phyloP scores from a whole-genome alignment of 805 yeast genomes.

The Candida lessepsii region DNA sequence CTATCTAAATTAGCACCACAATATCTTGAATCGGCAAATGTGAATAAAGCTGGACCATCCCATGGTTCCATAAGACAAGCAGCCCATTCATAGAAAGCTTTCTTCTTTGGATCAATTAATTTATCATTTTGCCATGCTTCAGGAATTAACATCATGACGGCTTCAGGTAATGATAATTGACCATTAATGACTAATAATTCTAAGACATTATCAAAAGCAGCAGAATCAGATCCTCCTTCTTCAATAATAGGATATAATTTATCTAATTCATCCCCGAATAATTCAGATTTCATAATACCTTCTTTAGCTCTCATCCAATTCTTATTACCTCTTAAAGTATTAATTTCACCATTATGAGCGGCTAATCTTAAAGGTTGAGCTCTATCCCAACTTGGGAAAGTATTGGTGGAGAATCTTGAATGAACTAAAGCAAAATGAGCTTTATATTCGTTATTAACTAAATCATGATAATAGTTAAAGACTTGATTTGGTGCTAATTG shows the following conservation, averaged over 20 bases:
- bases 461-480: conserved; percentile 89
- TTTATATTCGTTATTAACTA: conserved; percentile 86
- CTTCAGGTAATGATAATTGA: conserved; percentile 89
- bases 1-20: conserved; percentile 98
- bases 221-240: conserved; percentile 98
- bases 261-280: conserved; percentile 90
- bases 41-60: conserved; percentile 98
- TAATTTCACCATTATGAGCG: conserved; percentile 98
- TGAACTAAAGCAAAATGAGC: conserved; percentile 96
- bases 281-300: conserved; percentile 86
- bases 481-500: conserved; percentile 97
- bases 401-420: conserved; percentile 95
- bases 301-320: conserved; percentile 99
- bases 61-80: conserved; percentile 99
- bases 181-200: conserved; percentile 92
- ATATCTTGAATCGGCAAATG: conserved; percentile 95
- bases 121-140: conserved; percentile 96
- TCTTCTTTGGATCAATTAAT: conserved; percentile 84
- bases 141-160: conserved; percentile 94
- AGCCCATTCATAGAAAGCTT: conserved; percentile 98
- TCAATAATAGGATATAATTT: conserved; percentile 92
- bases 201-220: conserved; percentile 93
- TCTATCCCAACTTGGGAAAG: conserved; percentile 99
- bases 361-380: conserved; percentile 98
- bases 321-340: conserved; percentile 95